Conservation (phyloP, 2,329 filamentous ascomycete genomes). For the Colletotrichum aenigma region DNA sequence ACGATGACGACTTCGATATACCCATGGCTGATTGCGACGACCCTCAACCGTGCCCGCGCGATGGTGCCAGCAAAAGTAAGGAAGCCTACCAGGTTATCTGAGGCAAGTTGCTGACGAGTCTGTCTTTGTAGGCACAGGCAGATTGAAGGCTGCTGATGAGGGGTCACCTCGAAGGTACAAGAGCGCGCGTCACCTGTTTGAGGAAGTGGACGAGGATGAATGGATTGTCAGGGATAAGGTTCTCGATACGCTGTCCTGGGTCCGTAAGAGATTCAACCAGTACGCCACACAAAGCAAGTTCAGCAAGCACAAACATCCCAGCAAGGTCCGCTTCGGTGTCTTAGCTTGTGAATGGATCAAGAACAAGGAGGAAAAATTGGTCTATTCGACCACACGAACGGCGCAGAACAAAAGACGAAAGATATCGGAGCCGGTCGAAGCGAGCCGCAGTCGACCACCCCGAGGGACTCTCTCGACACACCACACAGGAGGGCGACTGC, state of each 20-base stretch:
- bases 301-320: constrained; percentile 34
- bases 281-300: constrained; percentile 38
- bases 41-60: background rate
- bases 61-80: background rate
- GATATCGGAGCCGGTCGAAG: background rate
- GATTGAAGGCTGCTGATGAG: background rate
- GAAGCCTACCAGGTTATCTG: background rate
- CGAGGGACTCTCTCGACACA: background rate
- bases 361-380: background rate
- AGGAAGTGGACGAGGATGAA: constrained; percentile 33
- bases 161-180: constrained; percentile 18
- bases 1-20: background rate
- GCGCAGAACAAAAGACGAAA: background rate
- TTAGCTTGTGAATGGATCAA: constrained; percentile 44
- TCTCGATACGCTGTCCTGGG: constrained; percentile 40
- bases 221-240: constrained; percentile 42
- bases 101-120: background rate
- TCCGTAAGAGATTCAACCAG: constrained; percentile 38
- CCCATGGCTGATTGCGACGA: background rate
- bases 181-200: constrained; percentile 32
- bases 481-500: background rate
- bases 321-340: constrained; percentile 43
- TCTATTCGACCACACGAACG: background rate
- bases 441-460: background rate
- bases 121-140: background rate